phyloP scores from a whole-genome alignment of 2,329 filamentous ascomycete species.

The Trichoderma hamatum region DNA sequence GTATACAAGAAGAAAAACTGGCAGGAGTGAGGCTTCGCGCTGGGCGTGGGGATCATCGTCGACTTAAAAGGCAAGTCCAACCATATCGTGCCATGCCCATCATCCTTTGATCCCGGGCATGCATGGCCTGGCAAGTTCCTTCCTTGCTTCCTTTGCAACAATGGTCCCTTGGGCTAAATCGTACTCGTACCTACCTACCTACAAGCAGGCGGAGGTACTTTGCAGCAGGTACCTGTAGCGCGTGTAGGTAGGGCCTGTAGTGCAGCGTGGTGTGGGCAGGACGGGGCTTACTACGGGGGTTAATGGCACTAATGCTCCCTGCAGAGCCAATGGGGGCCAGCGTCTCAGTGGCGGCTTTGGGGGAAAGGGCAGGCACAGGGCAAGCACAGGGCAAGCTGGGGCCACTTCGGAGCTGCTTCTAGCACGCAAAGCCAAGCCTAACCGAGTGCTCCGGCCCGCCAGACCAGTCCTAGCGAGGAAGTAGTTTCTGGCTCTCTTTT shows the following conservation, averaged over 20 bases:
- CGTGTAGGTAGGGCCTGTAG: neutral
- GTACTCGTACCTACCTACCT: too few relatives aligned
- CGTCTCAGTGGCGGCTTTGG: slow-evolving; percentile 4
- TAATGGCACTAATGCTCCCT: neutral
- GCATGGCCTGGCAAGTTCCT: slow-evolving; percentile 18
- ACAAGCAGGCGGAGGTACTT: neutral
- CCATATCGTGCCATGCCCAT: slow-evolving; percentile 24
- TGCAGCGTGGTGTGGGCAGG: neutral
- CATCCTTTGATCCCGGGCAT: slow-evolving; percentile 22
- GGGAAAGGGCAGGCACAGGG: slow-evolving; percentile 15
- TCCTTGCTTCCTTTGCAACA: slow-evolving; percentile 15
- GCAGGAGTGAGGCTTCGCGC: slow-evolving; percentile 23
- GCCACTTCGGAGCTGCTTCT: slow-evolving; percentile 20
- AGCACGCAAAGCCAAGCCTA: slow-evolving; percentile 24
- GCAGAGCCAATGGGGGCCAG: slow-evolving; percentile 4
- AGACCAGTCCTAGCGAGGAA: slow-evolving; percentile 24
- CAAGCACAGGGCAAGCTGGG: slow-evolving; percentile 17
- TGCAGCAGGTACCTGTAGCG: neutral
- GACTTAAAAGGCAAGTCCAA: slow-evolving; percentile 26
- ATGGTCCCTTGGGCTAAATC: neutral
- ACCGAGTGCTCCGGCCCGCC: slow-evolving; percentile 16
- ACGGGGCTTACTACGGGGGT: neutral
- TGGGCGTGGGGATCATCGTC: slow-evolving; percentile 21
- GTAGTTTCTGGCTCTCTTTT: slow-evolving; percentile 12
- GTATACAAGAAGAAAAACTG: neutral